Evolutionary conservation across 441 rosid species (phyloP).

Genomic region (Syzygium malaccense): DNA sequence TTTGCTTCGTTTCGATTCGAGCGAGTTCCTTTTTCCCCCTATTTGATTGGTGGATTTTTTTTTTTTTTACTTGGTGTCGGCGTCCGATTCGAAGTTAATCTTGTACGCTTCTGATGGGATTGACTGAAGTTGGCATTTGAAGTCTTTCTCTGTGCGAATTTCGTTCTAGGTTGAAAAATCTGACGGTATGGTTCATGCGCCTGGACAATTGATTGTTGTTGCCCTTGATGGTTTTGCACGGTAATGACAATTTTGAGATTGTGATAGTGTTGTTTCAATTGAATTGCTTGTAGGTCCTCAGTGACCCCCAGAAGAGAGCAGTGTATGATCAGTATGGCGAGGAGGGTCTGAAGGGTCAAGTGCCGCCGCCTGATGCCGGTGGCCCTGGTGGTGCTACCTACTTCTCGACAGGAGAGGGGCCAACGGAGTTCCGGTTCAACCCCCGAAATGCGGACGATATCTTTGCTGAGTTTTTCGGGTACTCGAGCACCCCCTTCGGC

Average conservation of each 20-base stretch:
- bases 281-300: slow-evolving; percentile 45
- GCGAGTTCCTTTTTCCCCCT: neutral
- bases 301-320: slow-evolving; percentile 75
- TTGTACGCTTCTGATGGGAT: neutral
- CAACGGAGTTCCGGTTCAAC: neutral
- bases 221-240: neutral
- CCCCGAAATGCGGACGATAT: slow-evolving; percentile 8
- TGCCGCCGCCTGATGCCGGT: slow-evolving; percentile 58
- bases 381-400: slow-evolving; percentile 48
- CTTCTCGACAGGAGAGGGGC: slow-evolving; percentile 26
- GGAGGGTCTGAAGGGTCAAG: slow-evolving; percentile 70
- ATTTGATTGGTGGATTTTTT: neutral
- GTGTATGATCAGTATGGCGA: slow-evolving; percentile 81
- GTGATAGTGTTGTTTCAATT: neutral
- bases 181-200: neutral
- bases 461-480: slow-evolving; percentile 11
- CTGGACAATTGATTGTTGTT: neutral
- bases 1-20: neutral
- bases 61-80: neutral
- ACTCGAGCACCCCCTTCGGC: neutral
- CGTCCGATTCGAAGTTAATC: neutral
- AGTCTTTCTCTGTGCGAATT: neutral
- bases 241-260: neutral
- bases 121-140: neutral
- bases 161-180: neutral